Evolutionary conservation across 2,329 filamentous ascomycete species (phyloP), one percentile per base, ranked within the genome.

Genomic region (Penicillium corylophilum): DNA sequence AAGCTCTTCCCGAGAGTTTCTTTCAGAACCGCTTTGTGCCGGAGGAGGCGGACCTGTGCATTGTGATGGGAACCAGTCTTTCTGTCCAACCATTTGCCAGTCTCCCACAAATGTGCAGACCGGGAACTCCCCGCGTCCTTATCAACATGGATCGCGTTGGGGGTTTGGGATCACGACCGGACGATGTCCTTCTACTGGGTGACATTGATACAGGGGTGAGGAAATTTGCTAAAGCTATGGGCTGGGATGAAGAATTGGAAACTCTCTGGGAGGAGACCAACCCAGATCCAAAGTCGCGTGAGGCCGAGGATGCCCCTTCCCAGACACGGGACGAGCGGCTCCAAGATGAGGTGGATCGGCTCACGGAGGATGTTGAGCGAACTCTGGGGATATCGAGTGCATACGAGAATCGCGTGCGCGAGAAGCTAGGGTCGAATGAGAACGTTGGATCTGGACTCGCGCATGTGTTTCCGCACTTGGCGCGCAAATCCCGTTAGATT

Each of bases 101-200:
- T 42, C 75, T 97, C 44, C 92, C 93, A 0, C 74, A 80, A 13
- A 75, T 87, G 59, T 85, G 84, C 20, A 64, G 69, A 2, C 78
- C 85, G 1, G 78, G 77, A 1, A 82, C 82, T 3, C 94, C 93
- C 0, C 82, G 94, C 9, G 75, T 99, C 2, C 78, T 99, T 18
- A 89, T 99, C 71, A 99, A 99, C 69, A 81, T 87, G 73, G 89
- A 96, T 70, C 77, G 76, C 31, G 94, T 96, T 0, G 93, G 94
- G 0, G 83, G 83, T 18, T 69, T 99, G 31, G 94, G 94, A 0
- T 80, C 80, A 7, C 77, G 90, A 23, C 68, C 86, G 0, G 92
- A 99, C 65, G 94, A 99, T 72, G 92, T 99, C 0, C 67, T 96
- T 5, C 71, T 90, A 33, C 76, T 97, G 2, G 90, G 88, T 1